A percentile compares a stretch with the other conserved stretches of the same genome.
phyloP scores from a whole-genome alignment of 768 basidiomycete genomes.

The Boletus speciosus region DNA sequence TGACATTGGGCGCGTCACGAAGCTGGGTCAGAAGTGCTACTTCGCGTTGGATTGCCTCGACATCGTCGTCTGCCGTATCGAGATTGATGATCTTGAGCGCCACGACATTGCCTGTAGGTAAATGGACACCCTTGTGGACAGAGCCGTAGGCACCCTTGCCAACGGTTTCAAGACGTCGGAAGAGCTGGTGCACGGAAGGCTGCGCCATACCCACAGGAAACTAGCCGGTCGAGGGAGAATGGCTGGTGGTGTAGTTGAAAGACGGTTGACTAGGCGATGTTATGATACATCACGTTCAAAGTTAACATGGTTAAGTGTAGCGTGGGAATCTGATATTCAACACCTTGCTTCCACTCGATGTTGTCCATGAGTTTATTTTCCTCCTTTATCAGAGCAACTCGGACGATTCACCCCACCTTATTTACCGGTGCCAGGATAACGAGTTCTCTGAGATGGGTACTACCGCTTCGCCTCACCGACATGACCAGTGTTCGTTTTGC shows the following conservation, averaged over 20 bases:
- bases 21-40: constrained; percentile 89
- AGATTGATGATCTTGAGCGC: constrained; percentile 99
- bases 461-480: constrained; percentile 18
- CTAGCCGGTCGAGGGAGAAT: neutral
- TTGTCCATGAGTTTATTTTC: constrained; percentile 16
- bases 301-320: neutral
- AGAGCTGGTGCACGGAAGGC: constrained; percentile 72
- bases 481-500: constrained; percentile 45
- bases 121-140: constrained; percentile 87
- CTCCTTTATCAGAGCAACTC: constrained; percentile 21
- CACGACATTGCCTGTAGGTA: constrained; percentile 81
- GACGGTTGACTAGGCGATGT: neutral
- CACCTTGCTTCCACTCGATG: constrained; percentile 8
- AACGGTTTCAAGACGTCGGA: constrained; percentile 83
- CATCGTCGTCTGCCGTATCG: constrained; percentile 95
- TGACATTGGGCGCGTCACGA: constrained; percentile 86
- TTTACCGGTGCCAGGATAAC: constrained; percentile 10
- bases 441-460: constrained; percentile 19
- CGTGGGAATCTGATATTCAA: constrained; percentile 19
- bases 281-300: neutral
- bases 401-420: constrained; percentile 19
- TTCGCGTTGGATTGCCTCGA: constrained; percentile 94
- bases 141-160: constrained; percentile 96
- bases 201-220: constrained; percentile 37
- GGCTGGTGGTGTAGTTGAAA: neutral